Evolutionary conservation across 2,329 filamentous ascomycete genomes (phyloP), one percentile per base, ranked within the genome.

Genomic region (Colletotrichum zoysiae): DNA sequence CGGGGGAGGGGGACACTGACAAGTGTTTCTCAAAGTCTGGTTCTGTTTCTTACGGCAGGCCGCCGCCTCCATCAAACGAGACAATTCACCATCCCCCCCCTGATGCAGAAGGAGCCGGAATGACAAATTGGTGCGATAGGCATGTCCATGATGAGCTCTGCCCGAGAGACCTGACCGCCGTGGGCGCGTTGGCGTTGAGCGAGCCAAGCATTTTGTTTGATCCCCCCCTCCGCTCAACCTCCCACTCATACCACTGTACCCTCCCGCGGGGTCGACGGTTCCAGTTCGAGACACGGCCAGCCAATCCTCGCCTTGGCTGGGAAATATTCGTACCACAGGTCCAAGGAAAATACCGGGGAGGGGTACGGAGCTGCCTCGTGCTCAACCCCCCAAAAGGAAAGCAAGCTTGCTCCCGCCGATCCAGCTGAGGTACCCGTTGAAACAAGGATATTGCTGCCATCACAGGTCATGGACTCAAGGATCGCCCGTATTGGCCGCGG

Each of bases 201-300:
- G 61, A 67, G 51, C 51, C n/a, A 26, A 53, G 14, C 55, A 48
- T 55, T 18, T 23, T 12, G 65, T 60, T 65, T 69, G 69, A 71
- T 65, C 55, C 46, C 48, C 48, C 48, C 59, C 48, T 48, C 59
- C 48, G 58, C 51, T 44, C 44, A 46, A n/a, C 38, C 35, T 48
- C 44, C 58, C 14, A 30, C 30, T 30, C 30, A 30, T 3, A 30
- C 30, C 30, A 33, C 69, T 30, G 53, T 40, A 26, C 55, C 30
- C 69, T 58, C 62, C 51, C 46, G 59, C 46, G 65, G 69, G 69
- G 65, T 69, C 33, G 59, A 59, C 38, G 64, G 38, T 56, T 63
- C 59, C 59, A 69, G 38, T 53, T 69, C 65, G 59, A 71, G 69
- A 64, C 60, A 71, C 11, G 33, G 56, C 55, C 59, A 59, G 58